Evolutionary conservation across 1,284 basidiomycete genomes (phyloP).

Genomic region (Polyporus tsugae): DNA sequence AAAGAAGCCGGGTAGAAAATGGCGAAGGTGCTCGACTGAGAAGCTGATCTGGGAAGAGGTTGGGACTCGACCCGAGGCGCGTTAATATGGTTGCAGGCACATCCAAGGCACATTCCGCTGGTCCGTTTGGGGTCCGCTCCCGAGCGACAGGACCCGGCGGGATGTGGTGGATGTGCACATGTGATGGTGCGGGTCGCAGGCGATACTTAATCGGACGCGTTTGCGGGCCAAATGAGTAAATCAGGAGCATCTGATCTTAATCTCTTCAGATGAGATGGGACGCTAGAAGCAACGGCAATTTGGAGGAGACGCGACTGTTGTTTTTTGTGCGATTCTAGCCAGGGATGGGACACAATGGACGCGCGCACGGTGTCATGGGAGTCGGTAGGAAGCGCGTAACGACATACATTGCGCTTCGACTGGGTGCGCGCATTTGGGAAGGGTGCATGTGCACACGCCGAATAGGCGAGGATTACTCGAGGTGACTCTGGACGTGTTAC

Average conservation of each 20-base stretch:
- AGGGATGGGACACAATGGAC: slow-evolving; percentile 14
- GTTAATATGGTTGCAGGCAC: not conserved
- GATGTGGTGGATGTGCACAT: slow-evolving; percentile 13
- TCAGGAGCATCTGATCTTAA: slow-evolving; percentile 19
- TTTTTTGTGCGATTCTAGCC: slow-evolving; percentile 1
- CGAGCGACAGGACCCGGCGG: slow-evolving; percentile 5
- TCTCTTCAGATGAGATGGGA: slow-evolving; percentile 15
- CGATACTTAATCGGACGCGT: slow-evolving; percentile 3
- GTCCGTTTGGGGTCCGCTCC: slow-evolving; percentile 6
- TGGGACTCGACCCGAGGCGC: slow-evolving; percentile 14
- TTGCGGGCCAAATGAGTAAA: not conserved
- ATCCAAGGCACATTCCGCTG: slow-evolving; percentile 5
- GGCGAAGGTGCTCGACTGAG: slow-evolving; percentile 8
- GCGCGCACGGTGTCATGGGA: slow-evolving; percentile 5
- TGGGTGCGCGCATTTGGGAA: not conserved
- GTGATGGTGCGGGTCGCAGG: slow-evolving; percentile 12
- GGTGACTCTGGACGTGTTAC: slow-evolving; percentile 9
- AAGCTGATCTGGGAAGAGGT: slow-evolving; percentile 16
- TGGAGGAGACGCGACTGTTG: slow-evolving; percentile 16
- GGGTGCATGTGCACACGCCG: slow-evolving; percentile 1
- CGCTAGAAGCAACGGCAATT: slow-evolving; percentile 12
- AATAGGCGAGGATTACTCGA: slow-evolving; percentile 9
- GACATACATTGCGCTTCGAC: not conserved
- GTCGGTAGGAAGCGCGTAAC: not conserved
- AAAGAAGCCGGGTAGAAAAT: slow-evolving; percentile 18